Conservation (phyloP, 345 rosid genomes). For the Jatropha curcas region DNA sequence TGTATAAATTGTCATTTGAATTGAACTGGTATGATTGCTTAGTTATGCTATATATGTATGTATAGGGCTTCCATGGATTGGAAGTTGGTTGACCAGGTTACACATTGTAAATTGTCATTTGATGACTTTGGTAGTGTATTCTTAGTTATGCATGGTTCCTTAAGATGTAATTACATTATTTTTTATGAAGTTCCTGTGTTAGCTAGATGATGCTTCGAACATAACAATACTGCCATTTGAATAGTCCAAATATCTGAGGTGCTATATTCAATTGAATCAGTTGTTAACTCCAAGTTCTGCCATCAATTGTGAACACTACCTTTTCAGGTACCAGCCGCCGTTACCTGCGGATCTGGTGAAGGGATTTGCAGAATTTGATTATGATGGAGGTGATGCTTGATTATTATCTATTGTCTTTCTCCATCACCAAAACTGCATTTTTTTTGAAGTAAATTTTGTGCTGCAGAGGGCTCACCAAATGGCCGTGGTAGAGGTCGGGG, state of each 20-base stretch:
- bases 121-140: neutral
- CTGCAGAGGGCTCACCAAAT: constrained; percentile 34
- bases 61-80: neutral
- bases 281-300: neutral
- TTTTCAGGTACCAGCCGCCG: constrained; percentile 35
- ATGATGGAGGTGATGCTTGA: constrained; percentile 28
- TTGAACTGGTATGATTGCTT: no score
- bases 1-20: no score
- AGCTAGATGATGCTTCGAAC: neutral
- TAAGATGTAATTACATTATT: neutral
- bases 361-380: constrained; percentile 28
- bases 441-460: neutral
- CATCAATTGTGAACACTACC: neutral
- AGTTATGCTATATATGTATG: no score
- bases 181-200: neutral
- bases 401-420: neutral
- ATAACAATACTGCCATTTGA: neutral
- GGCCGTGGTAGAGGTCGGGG: constrained; percentile 34
- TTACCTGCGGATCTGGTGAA: constrained; percentile 32
- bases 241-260: neutral
- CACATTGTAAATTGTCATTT: neutral
- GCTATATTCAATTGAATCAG: neutral
- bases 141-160: neutral
- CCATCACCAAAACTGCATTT: neutral
- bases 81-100: neutral